These are phyloP conservation scores for Fomitopsis palustris DNA, from an alignment of 1,284 basidiomycete genomes.

Conservation along the genomic window DNA sequence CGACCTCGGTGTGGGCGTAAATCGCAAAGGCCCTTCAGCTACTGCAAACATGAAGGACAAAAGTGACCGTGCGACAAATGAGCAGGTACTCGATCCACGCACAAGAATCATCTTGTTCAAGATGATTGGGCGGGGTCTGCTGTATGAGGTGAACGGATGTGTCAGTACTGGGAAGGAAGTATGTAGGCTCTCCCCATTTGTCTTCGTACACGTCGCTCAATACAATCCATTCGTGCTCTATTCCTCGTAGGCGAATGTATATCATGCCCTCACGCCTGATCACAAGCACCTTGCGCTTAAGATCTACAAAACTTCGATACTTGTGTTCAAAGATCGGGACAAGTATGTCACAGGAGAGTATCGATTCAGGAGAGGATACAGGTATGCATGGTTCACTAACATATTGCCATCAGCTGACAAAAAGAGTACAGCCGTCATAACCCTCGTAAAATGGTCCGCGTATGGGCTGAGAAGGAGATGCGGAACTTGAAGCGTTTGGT, in stretches of 20 bases:
- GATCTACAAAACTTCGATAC: slow-evolving; percentile 98
- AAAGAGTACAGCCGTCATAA: slow-evolving; percentile 75
- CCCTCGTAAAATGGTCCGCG: slow-evolving; percentile 96
- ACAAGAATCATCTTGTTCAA: slow-evolving; percentile 91
- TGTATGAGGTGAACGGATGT: slow-evolving; percentile 90
- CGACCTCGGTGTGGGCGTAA: slow-evolving; percentile 76
- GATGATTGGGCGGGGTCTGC: slow-evolving; percentile 85
- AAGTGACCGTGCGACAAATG: slow-evolving; percentile 89
- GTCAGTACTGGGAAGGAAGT: slow-evolving; percentile 96
- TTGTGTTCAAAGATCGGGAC: slow-evolving; percentile 96
- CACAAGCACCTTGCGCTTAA: slow-evolving; percentile 81
- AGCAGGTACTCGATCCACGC: slow-evolving; percentile 91
- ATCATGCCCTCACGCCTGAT: slow-evolving; percentile 75
- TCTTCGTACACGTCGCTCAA: background rate
- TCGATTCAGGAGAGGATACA: slow-evolving; percentile 92
- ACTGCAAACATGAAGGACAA: slow-evolving; percentile 89
- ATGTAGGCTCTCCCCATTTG: slow-evolving; percentile 17
- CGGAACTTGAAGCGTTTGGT: slow-evolving; percentile 88
- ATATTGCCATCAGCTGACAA: no score
- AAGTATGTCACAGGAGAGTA: slow-evolving; percentile 92
- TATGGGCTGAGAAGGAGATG: slow-evolving; percentile 99
- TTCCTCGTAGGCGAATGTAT: slow-evolving; percentile 79
- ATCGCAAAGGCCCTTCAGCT: slow-evolving; percentile 86
- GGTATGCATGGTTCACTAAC: no score
- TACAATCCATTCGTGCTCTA: background rate